Base-by-base conservation (phyloP, 257 asterid genomes). In the Linaria vulgaris region DNA sequence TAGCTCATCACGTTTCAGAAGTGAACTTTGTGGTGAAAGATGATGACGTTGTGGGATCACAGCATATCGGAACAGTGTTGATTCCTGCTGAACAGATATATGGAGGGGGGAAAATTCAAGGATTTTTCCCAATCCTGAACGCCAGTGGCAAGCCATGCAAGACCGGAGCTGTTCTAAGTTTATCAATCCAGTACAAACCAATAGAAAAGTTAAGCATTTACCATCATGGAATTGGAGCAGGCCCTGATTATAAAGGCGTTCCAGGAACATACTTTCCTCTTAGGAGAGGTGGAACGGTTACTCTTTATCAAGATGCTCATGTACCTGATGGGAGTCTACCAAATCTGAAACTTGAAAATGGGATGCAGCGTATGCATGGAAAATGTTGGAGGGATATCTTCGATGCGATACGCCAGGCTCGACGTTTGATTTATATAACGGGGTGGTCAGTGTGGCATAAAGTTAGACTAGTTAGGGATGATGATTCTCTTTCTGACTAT, bases 391-490 rank as follows among this genome's bases (percentile, higher is more conserved):
- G 52, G 45, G 99, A 94, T 68, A 94, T 94, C 27, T 85, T 90
- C 69, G 85, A 88, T 16, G 95, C 97, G 3, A 86, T 94, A 72
- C 78, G 95, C 39, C 83, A 74, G 6, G 99, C 99, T 24, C 81
- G 91, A 25, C 83, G 92, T 7, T 70, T 94, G 81, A 78, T 94
- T n/a, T 94, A 90, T 70, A 90, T 94, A 48, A 79, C 94, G 24
- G 99, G 99, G 57, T 94, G 99, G 99, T 90, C 99, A 16, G 94
- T 94, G 48, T 94, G 99, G 99, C 99, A 90, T 72, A 82, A 85
- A 63, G 97, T 90, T 61, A 88, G 85, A 67, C 88, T 94, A 50
- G 79, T 88, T 68, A 85, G 99, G 73, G 97, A 94, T 79, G 96
- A 79, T 66, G 68, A 64, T 69, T 66, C 85, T 48, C 63, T 64